phyloP scores from a whole-genome alignment of 208 protist species.

The Trypanosoma congolense region DNA sequence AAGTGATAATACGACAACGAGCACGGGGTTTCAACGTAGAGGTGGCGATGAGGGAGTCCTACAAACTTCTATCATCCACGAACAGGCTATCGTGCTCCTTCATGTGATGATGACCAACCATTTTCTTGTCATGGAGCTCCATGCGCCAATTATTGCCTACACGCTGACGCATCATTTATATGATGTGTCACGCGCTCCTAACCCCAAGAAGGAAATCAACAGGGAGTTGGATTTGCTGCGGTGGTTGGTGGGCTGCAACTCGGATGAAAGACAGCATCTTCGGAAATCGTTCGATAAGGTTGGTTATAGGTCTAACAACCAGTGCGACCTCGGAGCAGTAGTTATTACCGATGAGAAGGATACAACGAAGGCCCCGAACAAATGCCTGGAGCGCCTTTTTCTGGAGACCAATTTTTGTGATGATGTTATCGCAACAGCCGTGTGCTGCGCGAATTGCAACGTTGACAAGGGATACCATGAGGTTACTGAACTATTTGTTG shows the following conservation, averaged over 20 bases:
- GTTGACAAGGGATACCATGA: background rate
- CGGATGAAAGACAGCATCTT: too few relatives aligned
- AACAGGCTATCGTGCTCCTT: constrained; percentile 6
- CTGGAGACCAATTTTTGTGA: background rate
- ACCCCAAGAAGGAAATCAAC: background rate
- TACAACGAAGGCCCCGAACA: background rate
- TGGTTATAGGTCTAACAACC: too few relatives aligned
- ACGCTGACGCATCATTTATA: constrained; percentile 21
- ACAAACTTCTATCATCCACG: background rate
- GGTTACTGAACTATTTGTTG: constrained; percentile 7
- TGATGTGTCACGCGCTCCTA: background rate
- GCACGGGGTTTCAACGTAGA: too few relatives aligned
- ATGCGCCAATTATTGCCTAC: constrained; percentile 21
- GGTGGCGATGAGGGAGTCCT: background rate
- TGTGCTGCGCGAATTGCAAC: constrained; percentile 2
- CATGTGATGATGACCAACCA: constrained; percentile 8
- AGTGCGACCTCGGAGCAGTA: too few relatives aligned
- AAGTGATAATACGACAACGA: too few relatives aligned
- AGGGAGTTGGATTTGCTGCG: constrained; percentile 18
- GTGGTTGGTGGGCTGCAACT: constrained; percentile 12
- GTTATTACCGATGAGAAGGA: too few relatives aligned
- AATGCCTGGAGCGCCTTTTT: constrained; percentile 8
- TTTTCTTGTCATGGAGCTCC: constrained; percentile 15
- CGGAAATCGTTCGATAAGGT: background rate
- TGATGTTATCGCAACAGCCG: constrained; percentile 6